Evolutionary conservation across 345 rosid species (phyloP).

Genomic region (Draba incana): DNA sequence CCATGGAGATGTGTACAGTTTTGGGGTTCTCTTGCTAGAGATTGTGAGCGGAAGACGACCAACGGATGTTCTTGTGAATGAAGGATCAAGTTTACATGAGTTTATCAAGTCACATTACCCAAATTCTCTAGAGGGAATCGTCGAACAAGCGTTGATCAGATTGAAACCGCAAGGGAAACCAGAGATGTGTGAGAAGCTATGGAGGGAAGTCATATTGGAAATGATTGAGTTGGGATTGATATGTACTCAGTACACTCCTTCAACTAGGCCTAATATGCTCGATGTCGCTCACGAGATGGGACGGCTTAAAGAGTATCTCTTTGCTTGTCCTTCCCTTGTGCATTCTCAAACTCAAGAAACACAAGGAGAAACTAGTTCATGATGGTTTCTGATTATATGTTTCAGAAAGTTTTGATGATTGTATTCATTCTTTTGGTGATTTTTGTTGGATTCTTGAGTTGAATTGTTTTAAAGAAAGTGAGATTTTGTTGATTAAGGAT

Average conservation of each 20-base stretch:
- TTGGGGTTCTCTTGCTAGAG: conserved; percentile 79
- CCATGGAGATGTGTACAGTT: conserved; percentile 88
- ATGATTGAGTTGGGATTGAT: conserved; percentile 79
- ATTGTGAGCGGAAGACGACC: conserved; percentile 75
- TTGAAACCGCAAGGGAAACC: conserved; percentile 47
- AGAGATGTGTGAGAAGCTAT: conserved; percentile 39
- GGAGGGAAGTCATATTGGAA: conserved; percentile 70
- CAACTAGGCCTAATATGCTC: conserved; percentile 81
- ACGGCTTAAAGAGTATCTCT: conserved; percentile 66
- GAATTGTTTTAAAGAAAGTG: background rate
- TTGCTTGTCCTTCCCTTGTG: conserved; percentile 45
- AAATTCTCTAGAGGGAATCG: conserved; percentile 55
- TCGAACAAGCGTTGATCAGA: conserved; percentile 60
- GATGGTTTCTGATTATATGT: conserved; percentile 24
- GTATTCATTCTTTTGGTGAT: conserved; percentile 21
- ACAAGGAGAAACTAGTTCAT: conserved; percentile 33
- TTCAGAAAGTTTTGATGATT: conserved; percentile 24
- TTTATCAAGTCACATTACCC: conserved; percentile 80
- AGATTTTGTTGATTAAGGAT: conserved; percentile 1
- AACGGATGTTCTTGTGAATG: conserved; percentile 57
- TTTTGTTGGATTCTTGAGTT: conserved; percentile 23
- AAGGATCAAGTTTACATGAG: conserved; percentile 75
- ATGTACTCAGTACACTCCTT: conserved; percentile 76
- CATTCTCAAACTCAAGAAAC: conserved; percentile 25
- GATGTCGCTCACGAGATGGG: conserved; percentile 81